Evolutionary conservation across 2,329 filamentous ascomycete genomes (phyloP).

Genomic region (Epichloe scottii): DNA sequence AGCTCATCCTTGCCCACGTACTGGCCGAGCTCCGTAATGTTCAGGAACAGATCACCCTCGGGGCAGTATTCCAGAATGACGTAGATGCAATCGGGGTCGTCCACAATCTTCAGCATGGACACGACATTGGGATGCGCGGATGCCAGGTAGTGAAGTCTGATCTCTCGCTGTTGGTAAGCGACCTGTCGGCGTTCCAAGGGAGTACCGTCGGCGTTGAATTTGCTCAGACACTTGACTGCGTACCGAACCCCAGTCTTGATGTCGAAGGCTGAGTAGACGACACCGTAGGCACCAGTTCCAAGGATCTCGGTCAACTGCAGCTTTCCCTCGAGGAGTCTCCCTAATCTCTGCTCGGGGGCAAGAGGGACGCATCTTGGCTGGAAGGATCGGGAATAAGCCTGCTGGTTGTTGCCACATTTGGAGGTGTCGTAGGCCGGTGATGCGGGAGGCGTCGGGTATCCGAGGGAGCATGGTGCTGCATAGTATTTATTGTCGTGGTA

Average conservation of each 20-base stretch:
- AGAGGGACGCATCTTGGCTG: constrained; percentile 40
- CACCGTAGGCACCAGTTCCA: constrained; percentile 89
- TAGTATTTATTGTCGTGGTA: constrained; percentile 27
- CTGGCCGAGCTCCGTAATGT: constrained; percentile 89
- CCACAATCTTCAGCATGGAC: constrained; percentile 85
- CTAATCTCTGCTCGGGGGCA: constrained; percentile 73
- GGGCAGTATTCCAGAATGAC: constrained; percentile 95
- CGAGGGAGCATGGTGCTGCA: constrained; percentile 47
- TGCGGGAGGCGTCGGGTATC: constrained; percentile 45
- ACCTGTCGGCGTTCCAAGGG: constrained; percentile 73
- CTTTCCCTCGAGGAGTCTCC: constrained; percentile 68
- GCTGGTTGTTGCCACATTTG: constrained; percentile 28
- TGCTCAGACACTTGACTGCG: constrained; percentile 95
- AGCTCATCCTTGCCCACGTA: constrained; percentile 88
- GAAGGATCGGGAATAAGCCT: constrained; percentile 24
- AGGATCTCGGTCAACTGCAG: constrained; percentile 76
- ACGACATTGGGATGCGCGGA: constrained; percentile 88
- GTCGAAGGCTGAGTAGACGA: constrained; percentile 84
- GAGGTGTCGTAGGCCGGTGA: constrained; percentile 41
- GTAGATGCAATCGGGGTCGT: constrained; percentile 83
- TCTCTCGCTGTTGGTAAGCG: constrained; percentile 86
- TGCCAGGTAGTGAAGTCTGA: constrained; percentile 78
- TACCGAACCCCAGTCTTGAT: constrained; percentile 70
- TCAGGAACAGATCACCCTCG: constrained; percentile 91
- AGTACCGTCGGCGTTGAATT: constrained; percentile 59